phyloP scores from a whole-genome alignment of 2,329 filamentous ascomycete genomes.

The Microthyrium microscopicum region DNA sequence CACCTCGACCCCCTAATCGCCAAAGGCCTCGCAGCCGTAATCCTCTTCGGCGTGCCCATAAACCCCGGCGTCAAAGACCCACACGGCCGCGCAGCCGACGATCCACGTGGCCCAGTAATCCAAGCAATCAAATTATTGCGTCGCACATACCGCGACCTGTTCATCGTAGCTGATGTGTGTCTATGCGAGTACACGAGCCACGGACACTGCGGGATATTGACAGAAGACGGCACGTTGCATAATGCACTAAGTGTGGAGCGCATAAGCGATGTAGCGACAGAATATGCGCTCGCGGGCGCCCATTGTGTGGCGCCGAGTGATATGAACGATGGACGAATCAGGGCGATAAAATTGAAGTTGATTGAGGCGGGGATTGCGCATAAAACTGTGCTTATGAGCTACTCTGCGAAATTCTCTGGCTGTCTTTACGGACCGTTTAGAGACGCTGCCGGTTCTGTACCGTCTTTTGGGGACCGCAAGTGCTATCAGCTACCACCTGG shows the following conservation, averaged over 20 bases:
- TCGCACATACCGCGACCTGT: slow-evolving; percentile 73
- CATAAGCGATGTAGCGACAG: slow-evolving; percentile 92
- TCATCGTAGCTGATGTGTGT: slow-evolving; percentile 85
- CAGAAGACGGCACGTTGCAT: slow-evolving; percentile 84
- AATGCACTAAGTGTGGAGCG: slow-evolving; percentile 87
- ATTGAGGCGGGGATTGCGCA: slow-evolving; percentile 91
- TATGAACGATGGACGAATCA: slow-evolving; percentile 97
- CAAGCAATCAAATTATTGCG: slow-evolving; percentile 69
- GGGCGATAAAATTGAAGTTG: slow-evolving; percentile 93
- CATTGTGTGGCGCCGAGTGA: slow-evolving; percentile 95
- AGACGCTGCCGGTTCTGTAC: slow-evolving; percentile 80
- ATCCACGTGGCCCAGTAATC: slow-evolving; percentile 84
- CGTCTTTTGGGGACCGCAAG: slow-evolving; percentile 83
- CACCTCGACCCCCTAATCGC: slow-evolving; percentile 74
- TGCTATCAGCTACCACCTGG: slow-evolving; percentile 95
- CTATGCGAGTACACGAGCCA: slow-evolving; percentile 98
- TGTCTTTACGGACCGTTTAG: slow-evolving; percentile 95
- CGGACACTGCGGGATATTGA: slow-evolving; percentile 89
- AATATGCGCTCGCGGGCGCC: slow-evolving; percentile 87
- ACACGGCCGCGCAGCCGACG: slow-evolving; percentile 80
- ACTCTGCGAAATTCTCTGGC: slow-evolving; percentile 93
- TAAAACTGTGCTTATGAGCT: slow-evolving; percentile 86
- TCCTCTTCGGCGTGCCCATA: slow-evolving; percentile 87
- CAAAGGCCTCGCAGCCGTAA: slow-evolving; percentile 83
- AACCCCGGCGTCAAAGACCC: slow-evolving; percentile 71